These are phyloP conservation scores for Tetragonia tetragonoides DNA, from an alignment of 148 eudicot genomes.

Conservation along the genomic window DNA sequence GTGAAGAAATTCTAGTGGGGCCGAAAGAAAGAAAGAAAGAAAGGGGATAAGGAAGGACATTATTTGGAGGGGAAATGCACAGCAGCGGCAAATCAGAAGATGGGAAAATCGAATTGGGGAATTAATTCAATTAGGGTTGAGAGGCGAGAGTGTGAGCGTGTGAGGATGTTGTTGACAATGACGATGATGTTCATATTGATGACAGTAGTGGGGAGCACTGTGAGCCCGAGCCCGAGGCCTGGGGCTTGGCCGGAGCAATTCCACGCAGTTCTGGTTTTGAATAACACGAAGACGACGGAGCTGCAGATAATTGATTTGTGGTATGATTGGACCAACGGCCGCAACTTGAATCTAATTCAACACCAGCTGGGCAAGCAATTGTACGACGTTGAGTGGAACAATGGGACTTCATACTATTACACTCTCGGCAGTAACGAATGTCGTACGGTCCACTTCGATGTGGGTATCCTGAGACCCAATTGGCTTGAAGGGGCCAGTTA, in stretches of 20 bases:
- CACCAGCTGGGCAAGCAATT: constrained; percentile 43
- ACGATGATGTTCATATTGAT: neutral
- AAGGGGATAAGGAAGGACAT: neutral
- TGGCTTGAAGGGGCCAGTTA: constrained; percentile 49
- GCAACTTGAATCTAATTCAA: constrained; percentile 66
- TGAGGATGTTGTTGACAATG: neutral
- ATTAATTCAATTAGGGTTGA: neutral
- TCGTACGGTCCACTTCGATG: constrained; percentile 28
- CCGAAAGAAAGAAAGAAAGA: too few species aligned
- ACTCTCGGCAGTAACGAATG: constrained; percentile 33
- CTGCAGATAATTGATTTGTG: constrained; percentile 53
- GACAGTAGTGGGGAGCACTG: neutral
- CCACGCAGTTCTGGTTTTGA: constrained; percentile 54
- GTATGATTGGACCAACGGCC: constrained; percentile 76
- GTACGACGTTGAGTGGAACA: constrained; percentile 59
- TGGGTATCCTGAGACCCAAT: constrained; percentile 53
- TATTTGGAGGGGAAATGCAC: too few species aligned
- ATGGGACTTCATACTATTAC: constrained; percentile 53
- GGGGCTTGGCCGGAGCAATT: constrained; percentile 65
- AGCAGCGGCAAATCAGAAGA: too few species aligned
- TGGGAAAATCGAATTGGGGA: neutral
- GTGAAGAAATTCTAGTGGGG: too few species aligned
- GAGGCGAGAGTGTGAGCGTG: neutral
- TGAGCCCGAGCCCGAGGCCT: constrained; percentile 35
- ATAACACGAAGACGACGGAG: constrained; percentile 32